These are phyloP conservation scores for Kurtzmaniella quercitrusa DNA, from an alignment of 1,139 yeast genomes.

Conservation along the genomic window DNA sequence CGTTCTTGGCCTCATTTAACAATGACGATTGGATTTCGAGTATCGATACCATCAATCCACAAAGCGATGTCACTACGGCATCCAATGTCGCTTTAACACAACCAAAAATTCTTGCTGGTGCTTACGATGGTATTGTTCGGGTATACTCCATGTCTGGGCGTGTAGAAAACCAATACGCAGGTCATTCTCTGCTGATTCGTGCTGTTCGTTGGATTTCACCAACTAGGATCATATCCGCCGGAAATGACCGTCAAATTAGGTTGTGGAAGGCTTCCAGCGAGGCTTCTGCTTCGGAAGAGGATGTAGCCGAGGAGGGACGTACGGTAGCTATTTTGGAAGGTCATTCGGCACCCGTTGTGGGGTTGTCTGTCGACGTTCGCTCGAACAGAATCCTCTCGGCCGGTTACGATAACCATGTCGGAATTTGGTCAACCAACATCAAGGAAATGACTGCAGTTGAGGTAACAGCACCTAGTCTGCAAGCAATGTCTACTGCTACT, in stretches of 20 bases:
- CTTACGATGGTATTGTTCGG: slow-evolving; percentile 92
- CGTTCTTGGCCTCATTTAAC: slow-evolving; percentile 79
- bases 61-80: slow-evolving; percentile 21
- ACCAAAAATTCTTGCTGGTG: slow-evolving; percentile 74
- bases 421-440: slow-evolving; percentile 83
- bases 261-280: slow-evolving; percentile 72
- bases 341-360: slow-evolving; percentile 81
- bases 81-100: slow-evolving; percentile 26
- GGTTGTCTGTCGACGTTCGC: slow-evolving; percentile 56
- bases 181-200: slow-evolving; percentile 84
- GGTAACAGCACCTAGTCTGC: slow-evolving; percentile 49
- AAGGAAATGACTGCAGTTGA: slow-evolving; percentile 80
- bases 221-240: slow-evolving; percentile 76
- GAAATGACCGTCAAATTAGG: slow-evolving; percentile 85
- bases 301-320: slow-evolving; percentile 62
- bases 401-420: slow-evolving; percentile 76
- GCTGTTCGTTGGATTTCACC: slow-evolving; percentile 75
- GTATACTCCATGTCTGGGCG: slow-evolving; percentile 84
- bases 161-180: slow-evolving; percentile 75
- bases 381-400: slow-evolving; percentile 72
- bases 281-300: slow-evolving; percentile 37
- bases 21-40: slow-evolving; percentile 97
- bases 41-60: slow-evolving; percentile 47
- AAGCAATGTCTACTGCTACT: slow-evolving; percentile 69
- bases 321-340: slow-evolving; percentile 84